Percentiles rank a stretch among this genome's conserved stretches.
Evolutionary conservation across 2,329 filamentous ascomycete species (phyloP).

Genomic region (Cytospora piceicola): DNA sequence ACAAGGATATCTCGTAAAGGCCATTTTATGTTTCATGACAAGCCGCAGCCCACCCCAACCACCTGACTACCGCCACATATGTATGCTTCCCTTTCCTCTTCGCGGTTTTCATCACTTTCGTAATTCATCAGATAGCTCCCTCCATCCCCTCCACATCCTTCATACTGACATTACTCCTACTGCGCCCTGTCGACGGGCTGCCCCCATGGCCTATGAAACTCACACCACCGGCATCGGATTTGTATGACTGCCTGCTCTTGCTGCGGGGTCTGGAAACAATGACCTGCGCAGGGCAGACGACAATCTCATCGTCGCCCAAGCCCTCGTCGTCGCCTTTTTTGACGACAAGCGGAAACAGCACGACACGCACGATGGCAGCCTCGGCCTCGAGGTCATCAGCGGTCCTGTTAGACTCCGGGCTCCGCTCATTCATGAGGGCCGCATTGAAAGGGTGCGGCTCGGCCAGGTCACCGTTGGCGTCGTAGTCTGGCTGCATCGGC

Average conservation of each 20-base stretch:
- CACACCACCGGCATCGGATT: constrained; percentile 56
- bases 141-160: constrained; percentile 40
- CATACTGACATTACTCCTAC: constrained; percentile 45
- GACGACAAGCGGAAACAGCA: constrained; percentile 94
- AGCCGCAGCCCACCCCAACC: constrained; percentile 4
- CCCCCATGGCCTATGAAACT: constrained; percentile 37
- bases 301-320: constrained; percentile 88
- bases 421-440: constrained; percentile 88
- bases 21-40: constrained; percentile 22
- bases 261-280: constrained; percentile 66
- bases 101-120: constrained; percentile 2
- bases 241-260: constrained; percentile 36
- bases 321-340: constrained; percentile 92
- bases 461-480: constrained; percentile 85
- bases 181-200: constrained; percentile 39
- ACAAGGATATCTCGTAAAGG: constrained; percentile 27
- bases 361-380: constrained; percentile 80
- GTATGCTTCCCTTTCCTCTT: neutral
- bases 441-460: constrained; percentile 92
- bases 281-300: constrained; percentile 94
- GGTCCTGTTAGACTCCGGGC: constrained; percentile 60
- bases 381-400: constrained; percentile 67
- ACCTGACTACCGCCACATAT: neutral
- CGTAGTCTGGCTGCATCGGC: constrained; percentile 91
- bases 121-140: constrained; percentile 37